Evolutionary conservation across 2,329 filamentous ascomycete species (phyloP), one percentile per base, ranked within the genome.

Genomic region (Apiospora phragmitis): DNA sequence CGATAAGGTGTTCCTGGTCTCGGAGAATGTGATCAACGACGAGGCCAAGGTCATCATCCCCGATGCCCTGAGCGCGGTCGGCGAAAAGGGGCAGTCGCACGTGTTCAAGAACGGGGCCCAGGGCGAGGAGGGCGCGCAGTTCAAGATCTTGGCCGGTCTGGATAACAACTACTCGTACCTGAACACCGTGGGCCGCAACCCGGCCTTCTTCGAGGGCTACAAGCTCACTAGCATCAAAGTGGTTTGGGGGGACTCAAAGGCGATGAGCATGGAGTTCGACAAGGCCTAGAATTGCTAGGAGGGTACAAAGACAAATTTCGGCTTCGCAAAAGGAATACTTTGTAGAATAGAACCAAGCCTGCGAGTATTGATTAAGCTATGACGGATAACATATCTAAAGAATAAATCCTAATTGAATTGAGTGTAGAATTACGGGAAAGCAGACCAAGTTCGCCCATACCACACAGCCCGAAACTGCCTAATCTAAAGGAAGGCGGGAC

Each of bases 101-200:
- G 59, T 65, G 21, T 65, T 65, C 29, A 35, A 16, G 59, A 65
- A 65, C 59, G 59, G 32, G 8, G 59, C 18, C 29, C 4, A 26
- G 18, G 59, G 59, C 7, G 32, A 38, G 38, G 59, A 65, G 16
- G 59, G 59, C 38, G n/a, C 38, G 59, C 59, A 65, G 59, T 65
- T 65, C 59, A 65, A 65, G 59, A 41, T 65, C 29, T 32, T 65
- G 2, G 59, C 59, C 3, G 59, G 59, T 14, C 32, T 65, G 7
- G 59, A 65, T 16, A 65, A 65, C n/a, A 65, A 65, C 59, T 65
- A 24, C 21, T 65, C 59, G 7, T 65, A 65, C 29, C 59, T 65
- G 18, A 65, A 38, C 59, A 65, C 29, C 4, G 59, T 9, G 4
- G 29, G 59, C 14, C 24, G 26, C 18, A 65, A 41, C 59, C 59